Evolutionary conservation across 169 alveolate genomes (phyloP).

Genomic region (Cryptosporidium ryanae): DNA sequence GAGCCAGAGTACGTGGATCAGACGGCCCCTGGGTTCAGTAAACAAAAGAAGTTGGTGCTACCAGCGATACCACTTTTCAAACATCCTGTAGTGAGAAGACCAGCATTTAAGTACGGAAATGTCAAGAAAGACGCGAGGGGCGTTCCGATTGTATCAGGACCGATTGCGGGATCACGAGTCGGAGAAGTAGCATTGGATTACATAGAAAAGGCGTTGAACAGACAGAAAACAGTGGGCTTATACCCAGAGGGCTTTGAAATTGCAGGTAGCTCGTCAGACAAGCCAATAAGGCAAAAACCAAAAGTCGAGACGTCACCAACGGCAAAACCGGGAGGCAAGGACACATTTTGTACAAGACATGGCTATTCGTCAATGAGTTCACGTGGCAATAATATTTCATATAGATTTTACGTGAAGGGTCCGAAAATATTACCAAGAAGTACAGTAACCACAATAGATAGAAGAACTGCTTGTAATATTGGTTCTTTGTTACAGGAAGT

Average conservation of each 20-base stretch:
- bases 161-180: conserved; percentile 51
- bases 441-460: conserved; percentile 32
- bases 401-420: conserved; percentile 28
- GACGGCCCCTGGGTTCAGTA: conserved; percentile 55
- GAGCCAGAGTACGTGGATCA: conserved; percentile 29
- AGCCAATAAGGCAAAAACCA: background rate
- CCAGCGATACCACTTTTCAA: conserved; percentile 53
- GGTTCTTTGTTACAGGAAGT: conserved; percentile 33
- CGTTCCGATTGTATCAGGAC: conserved; percentile 70
- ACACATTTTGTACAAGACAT: conserved; percentile 28
- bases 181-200: conserved; percentile 54
- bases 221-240: conserved; percentile 45
- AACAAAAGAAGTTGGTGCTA: conserved; percentile 19
- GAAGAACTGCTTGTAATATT: conserved; percentile 53
- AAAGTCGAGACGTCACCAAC: conserved; percentile 10
- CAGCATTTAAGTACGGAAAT: conserved; percentile 15
- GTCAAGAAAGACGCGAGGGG: conserved; percentile 53
- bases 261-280: background rate
- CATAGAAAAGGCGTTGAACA: conserved; percentile 53
- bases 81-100: background rate
- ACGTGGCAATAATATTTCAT: conserved; percentile 30
- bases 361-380: conserved; percentile 40
- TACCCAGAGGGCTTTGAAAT: conserved; percentile 51
- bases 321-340: conserved; percentile 21
- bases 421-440: conserved; percentile 63